These are phyloP conservation scores for Microglena sp. DNA, from an alignment of 139 green algal species.

Conservation along the genomic window DNA sequence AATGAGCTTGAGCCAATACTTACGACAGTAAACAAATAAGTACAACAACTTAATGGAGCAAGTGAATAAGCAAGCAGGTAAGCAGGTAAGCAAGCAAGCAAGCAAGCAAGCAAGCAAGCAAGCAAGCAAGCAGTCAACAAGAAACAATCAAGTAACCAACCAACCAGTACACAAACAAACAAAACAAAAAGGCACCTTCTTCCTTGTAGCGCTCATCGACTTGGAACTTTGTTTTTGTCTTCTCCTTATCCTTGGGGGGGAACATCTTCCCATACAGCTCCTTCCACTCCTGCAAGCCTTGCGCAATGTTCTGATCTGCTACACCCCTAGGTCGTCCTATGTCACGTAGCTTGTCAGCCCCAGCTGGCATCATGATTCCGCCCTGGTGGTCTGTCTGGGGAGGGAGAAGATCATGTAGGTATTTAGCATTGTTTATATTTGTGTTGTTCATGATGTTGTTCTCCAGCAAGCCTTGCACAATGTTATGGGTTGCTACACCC, in stretches of 20 bases:
- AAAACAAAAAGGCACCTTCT: not conserved
- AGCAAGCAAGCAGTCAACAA: not conserved
- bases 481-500: slow-evolving; percentile 21
- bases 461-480: slow-evolving; percentile 17
- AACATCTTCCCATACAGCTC: slow-evolving; percentile 36
- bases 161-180: not conserved
- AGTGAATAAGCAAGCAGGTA: too few relatives aligned
- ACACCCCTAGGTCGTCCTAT: slow-evolving; percentile 36
- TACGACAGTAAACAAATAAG: too few relatives aligned
- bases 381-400: slow-evolving; percentile 30
- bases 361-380: slow-evolving; percentile 36
- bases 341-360: slow-evolving; percentile 33
- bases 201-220: slow-evolving; percentile 37
- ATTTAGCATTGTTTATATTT: too few relatives aligned
- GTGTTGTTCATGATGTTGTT: too few relatives aligned
- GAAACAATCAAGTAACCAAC: not conserved
- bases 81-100: too few relatives aligned
- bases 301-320: slow-evolving; percentile 19
- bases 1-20: too few relatives aligned
- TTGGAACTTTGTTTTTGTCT: slow-evolving; percentile 19
- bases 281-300: slow-evolving; percentile 24
- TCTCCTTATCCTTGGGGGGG: slow-evolving; percentile 17
- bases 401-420: too few relatives aligned
- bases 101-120: too few relatives aligned
- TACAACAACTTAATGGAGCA: too few relatives aligned